Evolutionary conservation across 208 protist genomes (phyloP).

Genomic region (Crithidia expoeki): DNA sequence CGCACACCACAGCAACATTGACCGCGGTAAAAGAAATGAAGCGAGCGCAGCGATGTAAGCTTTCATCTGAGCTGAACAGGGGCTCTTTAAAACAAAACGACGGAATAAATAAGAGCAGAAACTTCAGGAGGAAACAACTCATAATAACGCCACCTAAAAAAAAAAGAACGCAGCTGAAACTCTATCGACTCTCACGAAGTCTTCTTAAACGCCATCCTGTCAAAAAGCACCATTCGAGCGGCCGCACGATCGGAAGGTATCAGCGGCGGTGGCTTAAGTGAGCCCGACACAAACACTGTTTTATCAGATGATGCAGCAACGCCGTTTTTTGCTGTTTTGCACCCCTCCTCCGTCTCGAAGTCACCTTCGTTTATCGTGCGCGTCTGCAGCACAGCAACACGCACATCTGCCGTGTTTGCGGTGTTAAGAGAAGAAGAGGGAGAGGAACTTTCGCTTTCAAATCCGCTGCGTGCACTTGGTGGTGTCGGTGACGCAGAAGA

Average conservation of each 20-base stretch:
- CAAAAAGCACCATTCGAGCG: constrained; percentile 8
- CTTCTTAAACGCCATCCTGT: constrained; percentile 27
- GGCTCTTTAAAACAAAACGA: too few species aligned
- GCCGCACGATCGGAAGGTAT: constrained; percentile 5
- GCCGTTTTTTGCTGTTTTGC: background rate
- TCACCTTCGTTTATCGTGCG: background rate
- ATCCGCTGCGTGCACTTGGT: too few species aligned
- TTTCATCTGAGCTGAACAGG: too few species aligned
- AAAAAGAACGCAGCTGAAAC: background rate
- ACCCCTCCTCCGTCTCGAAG: too few species aligned
- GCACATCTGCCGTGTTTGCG: too few species aligned
- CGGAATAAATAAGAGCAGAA: background rate
- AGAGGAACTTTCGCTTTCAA: too few species aligned
- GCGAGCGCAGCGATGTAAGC: too few species aligned
- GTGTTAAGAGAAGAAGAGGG: too few species aligned
- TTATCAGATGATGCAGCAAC: background rate
- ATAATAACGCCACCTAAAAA: too few species aligned
- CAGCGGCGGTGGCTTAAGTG: background rate
- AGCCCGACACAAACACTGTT: background rate
- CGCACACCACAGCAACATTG: too few species aligned
- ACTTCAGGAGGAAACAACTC: background rate
- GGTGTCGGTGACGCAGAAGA: too few species aligned
- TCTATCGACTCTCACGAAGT: background rate
- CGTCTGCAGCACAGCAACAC: background rate
- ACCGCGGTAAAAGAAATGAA: too few species aligned